Conservation (phyloP, 495 filamentous ascomycete genomes). For the Pyrenula aspistea region DNA sequence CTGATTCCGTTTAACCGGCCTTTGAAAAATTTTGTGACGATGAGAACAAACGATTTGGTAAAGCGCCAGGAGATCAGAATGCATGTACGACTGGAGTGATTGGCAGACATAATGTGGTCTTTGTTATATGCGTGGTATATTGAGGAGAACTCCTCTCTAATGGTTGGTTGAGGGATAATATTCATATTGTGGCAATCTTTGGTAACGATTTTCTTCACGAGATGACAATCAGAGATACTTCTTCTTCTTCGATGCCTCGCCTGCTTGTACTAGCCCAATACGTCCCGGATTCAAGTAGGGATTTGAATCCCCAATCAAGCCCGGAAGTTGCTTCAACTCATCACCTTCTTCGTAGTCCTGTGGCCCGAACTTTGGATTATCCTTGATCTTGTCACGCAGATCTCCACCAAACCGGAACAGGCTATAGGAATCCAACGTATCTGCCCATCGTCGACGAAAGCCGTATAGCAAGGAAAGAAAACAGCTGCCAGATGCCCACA, state of each 20-base stretch:
- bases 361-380: background rate
- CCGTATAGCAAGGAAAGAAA: background rate
- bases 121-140: too few species aligned
- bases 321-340: background rate
- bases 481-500: background rate
- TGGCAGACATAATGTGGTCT: too few species aligned
- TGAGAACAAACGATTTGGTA: too few species aligned
- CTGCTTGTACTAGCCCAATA: background rate
- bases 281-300: background rate
- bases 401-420: conserved; percentile 8
- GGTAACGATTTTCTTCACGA: too few species aligned
- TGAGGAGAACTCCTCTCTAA: too few species aligned
- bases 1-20: too few species aligned
- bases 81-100: too few species aligned
- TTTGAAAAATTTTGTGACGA: too few species aligned
- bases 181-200: too few species aligned
- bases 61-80: too few species aligned
- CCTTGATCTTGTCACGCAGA: too few species aligned
- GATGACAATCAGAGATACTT: background rate
- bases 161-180: too few species aligned
- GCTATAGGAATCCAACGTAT: conserved; percentile 2
- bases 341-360: background rate
- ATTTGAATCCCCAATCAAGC: background rate
- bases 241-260: background rate
- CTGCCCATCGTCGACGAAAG: conserved; percentile 1